These are phyloP conservation scores for Pyrenophora teres DNA, from an alignment of 2,329 filamentous ascomycete genomes.

Conservation along the genomic window DNA sequence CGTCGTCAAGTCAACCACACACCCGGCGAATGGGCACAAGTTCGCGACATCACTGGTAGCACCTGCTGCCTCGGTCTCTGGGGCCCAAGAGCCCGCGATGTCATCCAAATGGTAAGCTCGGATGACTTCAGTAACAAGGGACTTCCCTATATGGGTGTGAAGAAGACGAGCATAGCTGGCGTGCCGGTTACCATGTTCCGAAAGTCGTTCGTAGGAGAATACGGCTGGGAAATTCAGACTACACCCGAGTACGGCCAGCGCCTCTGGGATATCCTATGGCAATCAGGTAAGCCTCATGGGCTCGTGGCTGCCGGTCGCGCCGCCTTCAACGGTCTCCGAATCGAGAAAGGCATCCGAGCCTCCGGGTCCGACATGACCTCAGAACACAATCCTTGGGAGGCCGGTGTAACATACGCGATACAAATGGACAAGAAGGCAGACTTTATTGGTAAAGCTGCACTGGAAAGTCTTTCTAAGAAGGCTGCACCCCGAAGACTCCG, in stretches of 20 bases:
- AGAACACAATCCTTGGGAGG: slow-evolving; percentile 65
- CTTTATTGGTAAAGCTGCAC: slow-evolving; percentile 59
- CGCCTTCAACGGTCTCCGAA: slow-evolving; percentile 62
- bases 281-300: slow-evolving; percentile 60
- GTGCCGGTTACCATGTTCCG: slow-evolving; percentile 62
- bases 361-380: slow-evolving; percentile 64
- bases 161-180: slow-evolving; percentile 56
- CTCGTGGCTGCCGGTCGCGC: slow-evolving; percentile 63
- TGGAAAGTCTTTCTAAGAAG: slow-evolving; percentile 51
- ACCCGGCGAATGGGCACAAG: slow-evolving; percentile 54
- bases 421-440: slow-evolving; percentile 52
- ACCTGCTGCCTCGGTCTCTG: slow-evolving; percentile 67
- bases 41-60: slow-evolving; percentile 63
- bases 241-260: slow-evolving; percentile 62
- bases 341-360: slow-evolving; percentile 64
- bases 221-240: slow-evolving; percentile 66
- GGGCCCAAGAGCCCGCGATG: slow-evolving; percentile 61
- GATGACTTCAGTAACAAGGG: slow-evolving; percentile 55
- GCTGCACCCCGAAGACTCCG: slow-evolving; percentile 48
- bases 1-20: slow-evolving; percentile 51
- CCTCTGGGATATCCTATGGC: slow-evolving; percentile 64
- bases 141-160: slow-evolving; percentile 58
- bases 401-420: slow-evolving; percentile 59
- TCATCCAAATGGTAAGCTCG: slow-evolving; percentile 53
- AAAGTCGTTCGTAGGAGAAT: slow-evolving; percentile 65